Evolutionary conservation across 306 rosid species (phyloP).

Genomic region (Castanopsis chinensis): DNA sequence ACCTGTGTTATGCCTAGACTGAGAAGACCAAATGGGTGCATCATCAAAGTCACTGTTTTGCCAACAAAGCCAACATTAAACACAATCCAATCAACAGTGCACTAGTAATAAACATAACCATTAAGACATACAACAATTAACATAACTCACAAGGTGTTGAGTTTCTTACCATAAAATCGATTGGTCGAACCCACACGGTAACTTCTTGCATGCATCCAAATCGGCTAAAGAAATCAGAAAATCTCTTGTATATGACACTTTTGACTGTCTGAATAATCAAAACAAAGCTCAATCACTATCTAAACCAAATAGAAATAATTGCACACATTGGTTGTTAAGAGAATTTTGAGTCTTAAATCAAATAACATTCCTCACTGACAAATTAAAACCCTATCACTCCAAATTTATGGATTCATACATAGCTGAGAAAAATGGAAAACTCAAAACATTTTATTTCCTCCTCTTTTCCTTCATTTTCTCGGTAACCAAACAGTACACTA

Average conservation of each 20-base stretch:
- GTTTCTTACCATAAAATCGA: constrained; percentile 26
- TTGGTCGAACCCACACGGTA: constrained; percentile 18
- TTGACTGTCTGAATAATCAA: constrained; percentile 33
- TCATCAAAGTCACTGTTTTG: constrained; percentile 32
- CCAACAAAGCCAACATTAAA: constrained; percentile 19
- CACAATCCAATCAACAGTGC: not conserved
- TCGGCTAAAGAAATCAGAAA: constrained; percentile 45
- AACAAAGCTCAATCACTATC: constrained; percentile 2
- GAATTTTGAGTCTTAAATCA: not conserved
- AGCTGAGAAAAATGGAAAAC: not conserved
- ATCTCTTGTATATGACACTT: constrained; percentile 37
- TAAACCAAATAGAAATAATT: not conserved
- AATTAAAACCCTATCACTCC: not conserved
- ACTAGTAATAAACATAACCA: not conserved
- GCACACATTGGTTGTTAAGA: not conserved
- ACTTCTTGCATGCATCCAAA: not conserved
- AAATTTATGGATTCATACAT: not conserved
- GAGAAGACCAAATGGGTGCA: constrained; percentile 15
- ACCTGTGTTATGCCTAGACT: constrained; percentile 29
- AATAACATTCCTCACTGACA: not conserved
- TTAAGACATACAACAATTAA: not conserved
- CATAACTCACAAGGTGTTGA: not conserved
- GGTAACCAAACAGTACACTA: constrained; percentile 18
- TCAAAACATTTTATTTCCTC: not conserved
- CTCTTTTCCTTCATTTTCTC: not conserved